phyloP scores from a whole-genome alignment of 2,329 filamentous ascomycete genomes.

The Thermomyces lanuginosus region DNA sequence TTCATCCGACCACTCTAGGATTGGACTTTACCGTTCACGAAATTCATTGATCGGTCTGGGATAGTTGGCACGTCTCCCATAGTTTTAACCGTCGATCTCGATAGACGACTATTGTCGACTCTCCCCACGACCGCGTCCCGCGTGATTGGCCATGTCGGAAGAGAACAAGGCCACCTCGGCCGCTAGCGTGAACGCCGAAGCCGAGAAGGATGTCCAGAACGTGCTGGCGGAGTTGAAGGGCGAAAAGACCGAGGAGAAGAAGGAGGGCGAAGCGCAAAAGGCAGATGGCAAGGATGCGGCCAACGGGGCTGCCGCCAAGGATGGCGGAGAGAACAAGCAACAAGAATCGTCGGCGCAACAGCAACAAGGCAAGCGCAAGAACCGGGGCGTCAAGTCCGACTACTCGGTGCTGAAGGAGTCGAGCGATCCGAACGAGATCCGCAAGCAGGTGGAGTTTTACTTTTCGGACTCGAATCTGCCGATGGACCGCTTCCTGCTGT shows the following conservation, averaged over 20 bases:
- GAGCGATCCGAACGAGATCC: conserved; percentile 64
- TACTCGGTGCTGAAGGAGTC: conserved; percentile 51
- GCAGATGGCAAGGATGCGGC: conserved; percentile 10
- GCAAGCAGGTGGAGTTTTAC: conserved; percentile 90
- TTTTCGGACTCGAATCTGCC: conserved; percentile 84
- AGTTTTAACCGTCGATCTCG: no score
- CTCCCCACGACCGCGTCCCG: no score
- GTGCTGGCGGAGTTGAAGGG: conserved; percentile 30
- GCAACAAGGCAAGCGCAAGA: conserved; percentile 22
- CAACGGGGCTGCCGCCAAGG: conserved; percentile 21
- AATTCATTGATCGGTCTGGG: conserved; percentile 1
- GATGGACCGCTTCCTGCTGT: conserved; percentile 74
- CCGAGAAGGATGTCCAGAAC: conserved; percentile 32
- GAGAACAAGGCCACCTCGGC: conserved; percentile 19
- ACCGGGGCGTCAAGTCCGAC: conserved; percentile 51
- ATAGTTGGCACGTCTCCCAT: no score
- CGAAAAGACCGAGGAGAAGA: conserved; percentile 8
- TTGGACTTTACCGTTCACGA: background rate
- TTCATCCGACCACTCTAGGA: no score
- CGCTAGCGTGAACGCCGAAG: conserved; percentile 21
- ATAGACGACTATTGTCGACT: no score
- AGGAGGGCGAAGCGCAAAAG: background rate
- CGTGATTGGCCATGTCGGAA: conserved; percentile 17
- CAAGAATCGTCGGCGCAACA: conserved; percentile 24
- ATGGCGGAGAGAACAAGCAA: no score